These are phyloP conservation scores for Trebouxia gelatinosa DNA, from an alignment of 163 green algal genomes.

Conservation along the genomic window DNA sequence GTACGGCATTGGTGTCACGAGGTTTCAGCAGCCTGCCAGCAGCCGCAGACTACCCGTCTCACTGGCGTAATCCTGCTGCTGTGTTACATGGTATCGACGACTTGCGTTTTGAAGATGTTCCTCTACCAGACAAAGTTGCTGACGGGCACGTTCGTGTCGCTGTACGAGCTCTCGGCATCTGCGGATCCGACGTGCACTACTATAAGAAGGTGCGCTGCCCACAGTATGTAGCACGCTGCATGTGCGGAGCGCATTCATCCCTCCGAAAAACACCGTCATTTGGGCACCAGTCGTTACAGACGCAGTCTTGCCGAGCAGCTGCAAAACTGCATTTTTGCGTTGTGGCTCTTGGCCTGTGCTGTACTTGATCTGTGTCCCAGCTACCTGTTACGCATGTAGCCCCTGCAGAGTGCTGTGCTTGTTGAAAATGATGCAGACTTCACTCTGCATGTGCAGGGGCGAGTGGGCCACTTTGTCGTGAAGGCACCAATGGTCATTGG, in stretches of 20 bases:
- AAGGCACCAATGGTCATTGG: conserved; percentile 62
- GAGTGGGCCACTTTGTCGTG: conserved; percentile 57
- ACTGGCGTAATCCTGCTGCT: not conserved
- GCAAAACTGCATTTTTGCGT: too few species aligned
- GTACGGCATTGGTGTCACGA: too few species aligned
- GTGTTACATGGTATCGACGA: not conserved
- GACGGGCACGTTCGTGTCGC: not conserved
- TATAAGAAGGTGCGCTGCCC: conserved; percentile 40
- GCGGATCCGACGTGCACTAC: conserved; percentile 61
- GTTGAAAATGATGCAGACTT: too few species aligned
- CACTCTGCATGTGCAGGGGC: conserved; percentile 40
- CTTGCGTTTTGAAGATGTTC: not conserved
- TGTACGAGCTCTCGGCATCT: conserved; percentile 55
- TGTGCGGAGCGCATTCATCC: not conserved
- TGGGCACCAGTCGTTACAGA: not conserved
- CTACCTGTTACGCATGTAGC: not conserved
- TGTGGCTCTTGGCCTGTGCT: too few species aligned
- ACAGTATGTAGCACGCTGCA: not conserved
- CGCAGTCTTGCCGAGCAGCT: too few species aligned
- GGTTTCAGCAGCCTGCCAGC: too few species aligned
- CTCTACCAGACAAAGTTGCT: not conserved
- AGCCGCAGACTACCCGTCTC: too few species aligned
- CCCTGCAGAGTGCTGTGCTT: too few species aligned
- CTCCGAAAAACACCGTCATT: not conserved
- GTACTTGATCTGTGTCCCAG: too few species aligned